Conservation (phyloP, 257 asterid genomes). For the Lavandula angustifolia region DNA sequence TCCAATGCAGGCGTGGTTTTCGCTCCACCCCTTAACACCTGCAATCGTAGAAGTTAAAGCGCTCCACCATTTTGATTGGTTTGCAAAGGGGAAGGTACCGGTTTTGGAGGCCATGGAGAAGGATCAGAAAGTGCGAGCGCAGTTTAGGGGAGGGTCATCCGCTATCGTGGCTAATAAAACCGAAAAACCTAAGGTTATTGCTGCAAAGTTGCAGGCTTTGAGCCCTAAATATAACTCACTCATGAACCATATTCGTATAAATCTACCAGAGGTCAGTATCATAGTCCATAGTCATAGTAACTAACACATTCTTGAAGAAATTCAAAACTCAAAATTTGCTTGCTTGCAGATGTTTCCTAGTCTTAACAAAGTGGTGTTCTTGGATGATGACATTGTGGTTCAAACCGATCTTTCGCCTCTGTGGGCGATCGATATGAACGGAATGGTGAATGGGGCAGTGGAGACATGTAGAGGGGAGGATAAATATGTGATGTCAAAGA, state of each 20-base stretch:
- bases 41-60: slow-evolving; percentile 87
- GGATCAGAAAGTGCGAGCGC: slow-evolving; percentile 77
- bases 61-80: slow-evolving; percentile 94
- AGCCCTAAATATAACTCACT: slow-evolving; percentile 90
- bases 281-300: background rate
- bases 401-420: slow-evolving; percentile 92
- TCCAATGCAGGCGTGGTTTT: slow-evolving; percentile 99
- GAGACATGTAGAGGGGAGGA: slow-evolving; percentile 91
- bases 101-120: slow-evolving; percentile 98
- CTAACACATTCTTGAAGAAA: background rate
- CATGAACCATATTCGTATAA: slow-evolving; percentile 92
- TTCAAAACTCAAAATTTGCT: slow-evolving; percentile 2
- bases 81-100: slow-evolving; percentile 85
- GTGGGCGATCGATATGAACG: slow-evolving; percentile 88
- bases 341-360: slow-evolving; percentile 82
- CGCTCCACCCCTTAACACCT: slow-evolving; percentile 72
- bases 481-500: slow-evolving; percentile 87
- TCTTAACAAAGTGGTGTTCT: slow-evolving; percentile 77
- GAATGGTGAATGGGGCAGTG: slow-evolving; percentile 94
- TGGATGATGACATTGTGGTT: slow-evolving; percentile 89
- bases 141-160: slow-evolving; percentile 88
- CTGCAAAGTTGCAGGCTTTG: slow-evolving; percentile 92
- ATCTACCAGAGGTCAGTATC: slow-evolving; percentile 82
- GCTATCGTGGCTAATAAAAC: slow-evolving; percentile 83
- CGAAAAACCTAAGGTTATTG: slow-evolving; percentile 73